phyloP scores from a whole-genome alignment of 2,329 filamentous ascomycete species.

The Domatiomyces globalis region DNA sequence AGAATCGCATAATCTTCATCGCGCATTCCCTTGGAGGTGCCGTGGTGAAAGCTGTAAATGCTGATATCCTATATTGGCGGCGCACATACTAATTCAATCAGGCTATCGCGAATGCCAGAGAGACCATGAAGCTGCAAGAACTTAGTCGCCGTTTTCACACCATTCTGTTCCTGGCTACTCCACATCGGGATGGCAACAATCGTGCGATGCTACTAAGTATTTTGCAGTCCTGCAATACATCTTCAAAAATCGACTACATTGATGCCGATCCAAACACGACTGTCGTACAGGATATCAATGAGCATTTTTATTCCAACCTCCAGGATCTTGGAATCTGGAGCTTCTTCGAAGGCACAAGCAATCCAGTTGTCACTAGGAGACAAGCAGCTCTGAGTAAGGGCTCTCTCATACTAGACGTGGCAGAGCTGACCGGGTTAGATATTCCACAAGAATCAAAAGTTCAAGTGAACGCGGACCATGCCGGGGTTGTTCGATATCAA shows the following conservation, averaged over 20 bases:
- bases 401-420: not conserved
- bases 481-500: conserved; percentile 3
- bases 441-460: not conserved
- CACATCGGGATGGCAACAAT: conserved; percentile 19
- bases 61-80: no score
- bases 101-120: not conserved
- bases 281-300: conserved; percentile 29
- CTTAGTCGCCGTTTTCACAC: not conserved
- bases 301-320: conserved; percentile 30
- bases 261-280: conserved; percentile 19
- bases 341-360: conserved; percentile 29
- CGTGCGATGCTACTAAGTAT: conserved; percentile 21
- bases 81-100: no score
- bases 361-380: conserved; percentile 16
- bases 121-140: not conserved
- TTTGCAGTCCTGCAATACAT: conserved; percentile 19
- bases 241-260: not conserved
- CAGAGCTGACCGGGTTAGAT: not conserved
- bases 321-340: conserved; percentile 27
- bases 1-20: conserved; percentile 21
- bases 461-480: not conserved
- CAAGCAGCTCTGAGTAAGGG: not conserved
- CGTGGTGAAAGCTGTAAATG: conserved; percentile 8
- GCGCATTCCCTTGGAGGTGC: conserved; percentile 21
- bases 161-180: conserved; percentile 21